Conservation (phyloP, 306 rosid genomes). For the Acacia melanoxylon region DNA sequence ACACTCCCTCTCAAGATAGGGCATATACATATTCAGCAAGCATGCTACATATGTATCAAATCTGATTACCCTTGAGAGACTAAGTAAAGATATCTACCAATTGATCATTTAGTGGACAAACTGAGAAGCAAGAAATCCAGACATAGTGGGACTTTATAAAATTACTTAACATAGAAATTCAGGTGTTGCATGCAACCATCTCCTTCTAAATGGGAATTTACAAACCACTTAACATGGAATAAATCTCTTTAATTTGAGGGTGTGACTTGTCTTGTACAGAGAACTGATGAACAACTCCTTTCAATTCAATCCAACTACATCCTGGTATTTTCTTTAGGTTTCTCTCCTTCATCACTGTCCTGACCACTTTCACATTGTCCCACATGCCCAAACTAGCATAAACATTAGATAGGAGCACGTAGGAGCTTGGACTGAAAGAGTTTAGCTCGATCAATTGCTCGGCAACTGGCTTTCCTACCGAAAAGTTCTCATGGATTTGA, state of each 20-base stretch:
- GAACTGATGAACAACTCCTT: slow-evolving; percentile 69
- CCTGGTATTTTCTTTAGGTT: slow-evolving; percentile 61
- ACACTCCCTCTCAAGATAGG: too few relatives aligned
- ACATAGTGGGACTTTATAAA: too few relatives aligned
- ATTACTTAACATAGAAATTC: background rate
- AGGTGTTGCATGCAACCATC: slow-evolving; percentile 13
- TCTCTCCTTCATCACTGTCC: slow-evolving; percentile 57
- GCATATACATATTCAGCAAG: too few relatives aligned
- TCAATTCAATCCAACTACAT: slow-evolving; percentile 74
- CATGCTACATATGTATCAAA: too few relatives aligned
- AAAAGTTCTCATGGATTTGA: slow-evolving; percentile 46
- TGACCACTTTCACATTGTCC: slow-evolving; percentile 53
- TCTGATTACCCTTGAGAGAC: too few relatives aligned
- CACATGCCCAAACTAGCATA: slow-evolving; percentile 69
- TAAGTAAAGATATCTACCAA: too few relatives aligned
- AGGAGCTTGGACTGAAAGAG: slow-evolving; percentile 55
- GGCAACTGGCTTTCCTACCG: slow-evolving; percentile 55
- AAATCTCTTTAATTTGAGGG: slow-evolving; percentile 61
- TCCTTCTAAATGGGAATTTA: slow-evolving; percentile 27
- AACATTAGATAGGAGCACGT: slow-evolving; percentile 68
- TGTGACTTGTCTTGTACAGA: slow-evolving; percentile 64
- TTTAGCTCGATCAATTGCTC: slow-evolving; percentile 43
- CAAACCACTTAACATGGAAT: slow-evolving; percentile 53
- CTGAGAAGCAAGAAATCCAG: too few relatives aligned
- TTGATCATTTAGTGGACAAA: too few relatives aligned